Evolutionary conservation across 1,139 yeast species (phyloP).

Genomic region (Meyerozyma athensensis): DNA sequence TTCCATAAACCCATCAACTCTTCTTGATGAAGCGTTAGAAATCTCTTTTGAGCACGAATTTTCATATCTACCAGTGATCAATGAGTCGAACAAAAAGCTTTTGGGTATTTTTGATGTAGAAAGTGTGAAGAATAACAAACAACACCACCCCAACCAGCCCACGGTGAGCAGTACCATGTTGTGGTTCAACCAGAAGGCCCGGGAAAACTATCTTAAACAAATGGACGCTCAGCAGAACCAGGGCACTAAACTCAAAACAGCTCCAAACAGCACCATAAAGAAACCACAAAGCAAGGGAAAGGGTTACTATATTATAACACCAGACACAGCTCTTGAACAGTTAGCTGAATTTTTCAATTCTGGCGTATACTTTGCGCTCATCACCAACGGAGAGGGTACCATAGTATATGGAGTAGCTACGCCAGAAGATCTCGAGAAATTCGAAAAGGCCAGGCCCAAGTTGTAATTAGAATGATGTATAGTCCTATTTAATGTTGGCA

Average conservation of each 20-base stretch:
- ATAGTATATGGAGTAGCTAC: constrained; percentile 64
- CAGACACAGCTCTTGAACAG: constrained; percentile 53
- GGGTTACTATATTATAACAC: constrained; percentile 44
- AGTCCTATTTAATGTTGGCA: constrained; percentile 39
- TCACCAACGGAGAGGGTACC: constrained; percentile 50
- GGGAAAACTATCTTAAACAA: constrained; percentile 27
- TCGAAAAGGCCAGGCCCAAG: constrained; percentile 50
- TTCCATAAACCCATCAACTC: constrained; percentile 49
- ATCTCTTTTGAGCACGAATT: constrained; percentile 54
- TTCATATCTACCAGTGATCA: constrained; percentile 55
- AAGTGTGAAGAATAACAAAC: constrained; percentile 22
- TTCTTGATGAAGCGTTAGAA: constrained; percentile 43
- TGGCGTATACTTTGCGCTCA: constrained; percentile 54
- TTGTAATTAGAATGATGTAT: constrained; percentile 15
- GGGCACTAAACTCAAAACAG: constrained; percentile 14
- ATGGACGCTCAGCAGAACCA: constrained; percentile 5
- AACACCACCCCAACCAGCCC: constrained; percentile 25
- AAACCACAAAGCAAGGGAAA: constrained; percentile 28
- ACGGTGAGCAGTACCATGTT: constrained; percentile 37
- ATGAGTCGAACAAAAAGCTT: constrained; percentile 43
- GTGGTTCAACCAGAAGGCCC: constrained; percentile 40
- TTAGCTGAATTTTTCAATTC: constrained; percentile 48
- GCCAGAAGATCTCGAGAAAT: constrained; percentile 54
- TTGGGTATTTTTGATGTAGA: constrained; percentile 56
- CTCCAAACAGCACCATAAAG: constrained; percentile 25